Conservation (phyloP, 805 yeast species). For the Metschnikowia lunata region DNA sequence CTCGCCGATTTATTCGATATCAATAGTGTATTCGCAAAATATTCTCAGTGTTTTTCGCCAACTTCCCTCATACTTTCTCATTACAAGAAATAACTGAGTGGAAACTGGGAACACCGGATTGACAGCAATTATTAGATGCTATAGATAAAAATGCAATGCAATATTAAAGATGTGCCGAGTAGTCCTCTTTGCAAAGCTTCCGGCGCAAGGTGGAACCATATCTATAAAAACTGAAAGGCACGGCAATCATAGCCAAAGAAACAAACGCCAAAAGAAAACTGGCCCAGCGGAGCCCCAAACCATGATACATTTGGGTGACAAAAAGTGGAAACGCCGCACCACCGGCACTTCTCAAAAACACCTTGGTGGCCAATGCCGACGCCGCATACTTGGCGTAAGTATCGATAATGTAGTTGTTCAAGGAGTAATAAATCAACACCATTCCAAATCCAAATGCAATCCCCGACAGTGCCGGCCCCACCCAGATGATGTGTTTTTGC, state of each 20-base stretch:
- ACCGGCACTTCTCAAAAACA: conserved; percentile 73
- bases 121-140: too few relatives aligned
- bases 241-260: conserved; percentile 67
- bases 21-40: too few relatives aligned
- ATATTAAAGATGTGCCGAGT: conserved; percentile 20
- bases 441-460: conserved; percentile 58
- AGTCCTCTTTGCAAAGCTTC: conserved; percentile 64
- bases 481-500: conserved; percentile 61
- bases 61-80: too few relatives aligned
- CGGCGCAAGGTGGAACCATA: conserved; percentile 63
- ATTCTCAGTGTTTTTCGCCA: too few relatives aligned
- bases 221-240: conserved; percentile 68
- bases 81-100: too few relatives aligned
- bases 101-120: too few relatives aligned
- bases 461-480: conserved; percentile 58
- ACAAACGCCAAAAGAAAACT: conserved; percentile 74
- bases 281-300: conserved; percentile 76
- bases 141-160: too few relatives aligned
- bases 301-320: conserved; percentile 75
- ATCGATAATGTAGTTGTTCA: conserved; percentile 82
- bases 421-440: conserved; percentile 55
- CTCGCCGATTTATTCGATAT: too few relatives aligned
- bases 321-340: conserved; percentile 86
- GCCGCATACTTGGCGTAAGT: conserved; percentile 82
- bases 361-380: conserved; percentile 76